Evolutionary conservation across 2,329 filamentous ascomycete species (phyloP).

Genomic region (Aspergillus pseudonomiae): DNA sequence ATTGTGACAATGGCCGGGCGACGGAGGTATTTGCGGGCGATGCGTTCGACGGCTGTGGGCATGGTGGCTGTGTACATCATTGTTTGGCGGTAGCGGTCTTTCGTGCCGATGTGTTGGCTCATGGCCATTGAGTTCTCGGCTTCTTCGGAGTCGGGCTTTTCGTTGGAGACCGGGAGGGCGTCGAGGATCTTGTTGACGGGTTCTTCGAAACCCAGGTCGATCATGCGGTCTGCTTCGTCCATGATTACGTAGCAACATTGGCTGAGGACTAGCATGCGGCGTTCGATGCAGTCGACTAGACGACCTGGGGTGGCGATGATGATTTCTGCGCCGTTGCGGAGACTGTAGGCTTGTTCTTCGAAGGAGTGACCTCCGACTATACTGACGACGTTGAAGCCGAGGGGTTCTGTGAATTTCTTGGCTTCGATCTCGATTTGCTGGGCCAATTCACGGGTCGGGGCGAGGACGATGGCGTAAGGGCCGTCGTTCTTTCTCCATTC

Average conservation of each 20-base stretch:
- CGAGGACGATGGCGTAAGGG: constrained; percentile 94
- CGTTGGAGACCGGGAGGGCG: constrained; percentile 86
- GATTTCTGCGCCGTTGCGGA: constrained; percentile 93
- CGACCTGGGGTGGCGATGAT: constrained; percentile 98
- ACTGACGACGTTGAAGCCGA: constrained; percentile 93
- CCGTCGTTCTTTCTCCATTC: constrained; percentile 90
- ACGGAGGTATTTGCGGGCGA: constrained; percentile 94
- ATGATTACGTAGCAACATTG: constrained; percentile 99
- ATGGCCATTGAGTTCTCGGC: constrained; percentile 87
- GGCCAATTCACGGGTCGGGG: constrained; percentile 93
- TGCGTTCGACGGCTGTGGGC: constrained; percentile 88
- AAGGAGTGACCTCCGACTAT: constrained; percentile 97
- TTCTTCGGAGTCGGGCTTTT: constrained; percentile 91
- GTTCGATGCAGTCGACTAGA: constrained; percentile 94
- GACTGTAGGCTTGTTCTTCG: constrained; percentile 87
- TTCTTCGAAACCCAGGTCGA: constrained; percentile 96
- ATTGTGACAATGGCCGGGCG: constrained; percentile 93
- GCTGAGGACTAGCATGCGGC: constrained; percentile 84
- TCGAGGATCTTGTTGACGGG: constrained; percentile 97
- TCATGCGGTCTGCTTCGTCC: constrained; percentile 99
- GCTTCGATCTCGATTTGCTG: constrained; percentile 97
- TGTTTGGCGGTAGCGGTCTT: constrained; percentile 86
- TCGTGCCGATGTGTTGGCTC: constrained; percentile 73
- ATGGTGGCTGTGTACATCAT: constrained; percentile 99
- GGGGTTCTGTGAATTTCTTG: constrained; percentile 83